Evolutionary conservation across 2,329 filamentous ascomycete species (phyloP), one percentile per base, ranked within the genome.

Genomic region (Periconia digitata): DNA sequence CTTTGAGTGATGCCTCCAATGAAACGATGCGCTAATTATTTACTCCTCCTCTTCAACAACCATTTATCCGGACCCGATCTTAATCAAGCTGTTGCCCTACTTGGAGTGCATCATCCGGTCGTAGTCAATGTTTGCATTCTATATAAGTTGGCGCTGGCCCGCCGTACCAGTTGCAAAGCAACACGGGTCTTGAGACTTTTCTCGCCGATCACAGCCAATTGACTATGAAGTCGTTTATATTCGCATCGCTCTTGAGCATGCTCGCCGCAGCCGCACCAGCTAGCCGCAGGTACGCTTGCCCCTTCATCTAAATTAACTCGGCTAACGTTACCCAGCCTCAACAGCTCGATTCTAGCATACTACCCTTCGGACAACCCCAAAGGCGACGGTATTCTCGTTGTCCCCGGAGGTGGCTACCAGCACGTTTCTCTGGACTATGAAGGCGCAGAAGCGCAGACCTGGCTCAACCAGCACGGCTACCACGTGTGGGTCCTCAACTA

Each of bases 401-500:
- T 42, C n/a, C 47, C 47, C 2, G 47, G 47, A 6, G 47, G 47
- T 4, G 47, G 47, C 23, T 49, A 49, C 22, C 12, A 21, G 8
- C 18, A 35, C 18, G 38, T 36, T 4, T 42, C 43, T 12, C 37
- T 46, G 23, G 47, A 49, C 10, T 27, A 34, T 10, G 47, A 49
- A 40, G 47, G 47, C 16, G 27, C 40, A 13, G 43, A 49, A 39
- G 42, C 47, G 6, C 42, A 43, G 13, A 24, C 38, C 16, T 49
- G 47, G 47, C 39, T 49, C 23, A 49, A 49, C 22, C 21, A 42
- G 43, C 42, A 34, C 8, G 43, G 43, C 12, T 49, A 46, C 18
- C 37, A 49, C 32, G 47, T 36, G 3, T 49, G 47, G 47, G 40
- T 49, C 20, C 23, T 49, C 6, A 39, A 49, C 32, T 49, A 49